phyloP scores from a whole-genome alignment of 2,329 filamentous ascomycete species.

The Fusarium odoratissimum region DNA sequence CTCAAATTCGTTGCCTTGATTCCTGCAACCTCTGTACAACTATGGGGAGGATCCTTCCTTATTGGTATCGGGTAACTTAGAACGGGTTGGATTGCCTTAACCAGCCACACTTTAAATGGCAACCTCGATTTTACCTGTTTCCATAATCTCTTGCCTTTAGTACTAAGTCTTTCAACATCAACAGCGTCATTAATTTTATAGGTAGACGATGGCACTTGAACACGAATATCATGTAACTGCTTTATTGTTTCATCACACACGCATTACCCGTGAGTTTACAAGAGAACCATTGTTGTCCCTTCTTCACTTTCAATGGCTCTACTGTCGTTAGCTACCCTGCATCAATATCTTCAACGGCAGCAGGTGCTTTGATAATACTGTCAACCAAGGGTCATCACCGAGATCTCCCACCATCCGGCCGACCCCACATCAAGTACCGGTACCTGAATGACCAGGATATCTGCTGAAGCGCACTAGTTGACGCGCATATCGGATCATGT shows the following conservation, averaged over 20 bases:
- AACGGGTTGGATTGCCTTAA: no score
- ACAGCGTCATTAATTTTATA: background rate
- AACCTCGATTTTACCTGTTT: background rate
- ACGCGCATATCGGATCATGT: conserved; percentile 49
- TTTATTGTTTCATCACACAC: background rate
- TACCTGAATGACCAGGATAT: conserved; percentile 43
- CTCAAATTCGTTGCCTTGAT: background rate
- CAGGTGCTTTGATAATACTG: conserved; percentile 34
- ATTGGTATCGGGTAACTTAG: background rate
- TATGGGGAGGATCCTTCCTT: background rate
- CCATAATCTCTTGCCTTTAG: background rate
- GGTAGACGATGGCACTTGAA: background rate
- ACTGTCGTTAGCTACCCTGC: conserved; percentile 23
- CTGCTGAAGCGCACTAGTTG: conserved; percentile 46
- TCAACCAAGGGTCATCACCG: conserved; percentile 31
- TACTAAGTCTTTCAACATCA: background rate
- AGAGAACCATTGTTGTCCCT: background rate
- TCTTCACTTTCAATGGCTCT: background rate
- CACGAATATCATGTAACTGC: background rate
- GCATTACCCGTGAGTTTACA: background rate
- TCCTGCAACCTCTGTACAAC: background rate
- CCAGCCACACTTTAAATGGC: conserved; percentile 4
- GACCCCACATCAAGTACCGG: conserved; percentile 43
- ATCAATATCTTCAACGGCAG: conserved; percentile 26
- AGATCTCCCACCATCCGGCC: conserved; percentile 40